phyloP scores from a whole-genome alignment of 257 asterid genomes.

The Leptodermis oblonga region DNA sequence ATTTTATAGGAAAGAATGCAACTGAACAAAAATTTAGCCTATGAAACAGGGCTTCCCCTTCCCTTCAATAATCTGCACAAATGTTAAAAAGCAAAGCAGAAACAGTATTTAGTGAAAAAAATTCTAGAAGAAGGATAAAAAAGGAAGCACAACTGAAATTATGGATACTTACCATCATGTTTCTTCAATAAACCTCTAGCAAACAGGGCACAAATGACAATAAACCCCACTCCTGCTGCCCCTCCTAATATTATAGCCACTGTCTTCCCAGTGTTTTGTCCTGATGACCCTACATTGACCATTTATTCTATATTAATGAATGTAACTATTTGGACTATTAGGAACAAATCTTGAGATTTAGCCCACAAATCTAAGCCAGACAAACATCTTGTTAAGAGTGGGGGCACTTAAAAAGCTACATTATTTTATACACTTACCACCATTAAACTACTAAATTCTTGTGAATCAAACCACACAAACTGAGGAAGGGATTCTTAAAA shows the following conservation, averaged over 20 bases:
- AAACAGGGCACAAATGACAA: constrained; percentile 76
- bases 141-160: constrained; percentile 5
- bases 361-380: constrained; percentile 48
- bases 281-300: constrained; percentile 61
- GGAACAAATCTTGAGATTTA: constrained; percentile 27
- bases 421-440: constrained; percentile 12
- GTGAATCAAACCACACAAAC: neutral
- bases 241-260: constrained; percentile 98
- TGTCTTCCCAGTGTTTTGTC: constrained; percentile 78
- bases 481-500: neutral
- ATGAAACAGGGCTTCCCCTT: constrained; percentile 15
- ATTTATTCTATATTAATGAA: constrained; percentile 24
- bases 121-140: neutral
- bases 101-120: constrained; percentile 4
- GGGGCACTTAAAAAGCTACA: constrained; percentile 19
- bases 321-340: constrained; percentile 13
- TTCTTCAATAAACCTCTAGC: constrained; percentile 72
- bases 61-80: constrained; percentile 46
- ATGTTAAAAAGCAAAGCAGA: constrained; percentile 4
- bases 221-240: constrained; percentile 96
- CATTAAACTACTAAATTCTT: constrained; percentile 14
- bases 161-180: constrained; percentile 64
- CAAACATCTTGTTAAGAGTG: constrained; percentile 51
- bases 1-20: constrained; percentile 12
- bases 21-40: constrained; percentile 20